Evolutionary conservation across 306 rosid species (phyloP), one percentile per base, ranked within the genome.

Genomic region (Ormosia emarginata): DNA sequence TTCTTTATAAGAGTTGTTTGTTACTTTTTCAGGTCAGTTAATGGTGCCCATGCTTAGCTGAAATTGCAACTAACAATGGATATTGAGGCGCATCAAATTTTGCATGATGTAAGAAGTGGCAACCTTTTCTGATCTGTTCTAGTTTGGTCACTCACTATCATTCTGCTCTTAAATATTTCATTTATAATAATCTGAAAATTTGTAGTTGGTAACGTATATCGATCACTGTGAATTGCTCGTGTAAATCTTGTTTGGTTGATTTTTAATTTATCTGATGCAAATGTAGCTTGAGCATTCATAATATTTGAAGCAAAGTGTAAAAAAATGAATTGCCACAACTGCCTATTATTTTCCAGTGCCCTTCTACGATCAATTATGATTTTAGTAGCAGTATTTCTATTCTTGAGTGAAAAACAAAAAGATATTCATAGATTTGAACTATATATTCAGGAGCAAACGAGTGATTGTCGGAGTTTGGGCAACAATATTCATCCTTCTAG

Each of bases 401-500:
- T 33, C 3, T 66, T 18, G 46, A 69, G 82, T 79, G 58, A 69
- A 15, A 17, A 50, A 39, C 15, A 17, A 56, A 17, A 32, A 56
- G 37, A 71, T 71, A 56, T 81, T 82, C 40, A 78, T 69, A 63
- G 68, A 80, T 79, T 80, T 36, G 39, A 77, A 74, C 46, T 12
- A n/a, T 62, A 15, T 85, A 61, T 87, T 72, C 91, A 95, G 99
- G 94, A 80, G 67, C 90, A 34, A 79, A 57, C 58, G 30, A 88
- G 90, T 67, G 90, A 86, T 39, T 68, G 87, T 81, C 82, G 91
- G 85, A 92, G 94, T 86, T 87, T 87, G 47, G 91, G 93, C 67
- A 89, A 93, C 90, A 88, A 84, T 63, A 79, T 83, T 73, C 81
- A 75, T 74, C 93, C 88, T 4, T 89, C 91, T 62, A 90, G 92